Evolutionary conservation across 768 basidiomycete genomes (phyloP).

Genomic region (Amanita inopinata): DNA sequence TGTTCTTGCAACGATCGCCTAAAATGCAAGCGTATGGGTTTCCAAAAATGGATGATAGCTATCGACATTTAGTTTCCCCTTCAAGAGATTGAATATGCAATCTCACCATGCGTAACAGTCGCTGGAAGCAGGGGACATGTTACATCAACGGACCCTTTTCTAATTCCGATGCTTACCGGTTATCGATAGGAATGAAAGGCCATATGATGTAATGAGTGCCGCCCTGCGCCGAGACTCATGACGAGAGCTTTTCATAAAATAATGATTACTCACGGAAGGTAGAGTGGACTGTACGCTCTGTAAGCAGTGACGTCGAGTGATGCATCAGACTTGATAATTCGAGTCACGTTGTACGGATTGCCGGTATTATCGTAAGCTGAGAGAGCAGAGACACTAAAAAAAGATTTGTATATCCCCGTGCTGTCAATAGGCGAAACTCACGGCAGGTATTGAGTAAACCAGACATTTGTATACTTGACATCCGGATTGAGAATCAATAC

Average conservation of each 20-base stretch:
- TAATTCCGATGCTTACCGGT: conserved; percentile 28
- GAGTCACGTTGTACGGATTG: conserved; percentile 28
- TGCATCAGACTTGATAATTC: conserved; percentile 30
- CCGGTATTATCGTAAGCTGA: conserved; percentile 55
- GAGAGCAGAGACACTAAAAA: conserved; percentile 32
- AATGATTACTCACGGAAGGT: conserved; percentile 28
- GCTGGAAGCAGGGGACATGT: conserved; percentile 17
- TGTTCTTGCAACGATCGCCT: conserved; percentile 41
- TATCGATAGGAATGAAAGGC: conserved; percentile 53
- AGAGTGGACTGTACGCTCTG: conserved; percentile 36
- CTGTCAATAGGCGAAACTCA: conserved; percentile 17
- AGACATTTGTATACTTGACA: conserved; percentile 39
- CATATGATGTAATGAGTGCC: conserved; percentile 48
- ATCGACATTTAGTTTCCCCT: not conserved
- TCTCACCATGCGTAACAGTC: conserved; percentile 35
- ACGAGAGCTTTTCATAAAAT: not conserved
- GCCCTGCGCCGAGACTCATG: conserved; percentile 24
- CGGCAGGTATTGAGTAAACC: conserved; percentile 52
- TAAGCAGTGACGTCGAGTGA: conserved; percentile 36
- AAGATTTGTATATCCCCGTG: conserved; percentile 17
- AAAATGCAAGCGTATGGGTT: conserved; percentile 45
- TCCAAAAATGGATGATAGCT: conserved; percentile 46
- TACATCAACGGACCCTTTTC: not conserved
- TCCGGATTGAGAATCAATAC: conserved; percentile 10
- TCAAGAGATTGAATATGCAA: no score